Percentiles rank a stretch among this genome's conserved stretches.
Conservation (phyloP, 2,329 filamentous ascomycete species). For the Phaeosphaeria sp. region DNA sequence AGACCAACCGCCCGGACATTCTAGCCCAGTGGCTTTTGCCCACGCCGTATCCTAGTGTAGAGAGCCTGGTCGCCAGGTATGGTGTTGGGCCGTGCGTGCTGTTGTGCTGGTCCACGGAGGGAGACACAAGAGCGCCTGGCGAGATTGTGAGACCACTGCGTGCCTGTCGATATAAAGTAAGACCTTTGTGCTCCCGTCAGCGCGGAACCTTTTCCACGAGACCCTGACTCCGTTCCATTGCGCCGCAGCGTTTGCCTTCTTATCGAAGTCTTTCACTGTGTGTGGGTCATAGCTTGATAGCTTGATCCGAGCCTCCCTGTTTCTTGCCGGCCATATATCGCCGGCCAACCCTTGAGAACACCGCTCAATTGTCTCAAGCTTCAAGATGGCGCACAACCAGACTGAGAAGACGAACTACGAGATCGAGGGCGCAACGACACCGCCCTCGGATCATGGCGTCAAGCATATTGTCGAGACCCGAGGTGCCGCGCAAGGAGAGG, state of each 20-base stretch:
- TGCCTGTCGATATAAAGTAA: slow-evolving; percentile 33
- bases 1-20: slow-evolving; percentile 26
- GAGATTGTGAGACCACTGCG: slow-evolving; percentile 18
- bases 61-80: slow-evolving; percentile 13
- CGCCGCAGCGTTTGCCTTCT: slow-evolving; percentile 20
- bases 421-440: slow-evolving; percentile 18
- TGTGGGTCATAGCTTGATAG: slow-evolving; percentile 8
- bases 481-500: slow-evolving; percentile 51
- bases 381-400: slow-evolving; percentile 32
- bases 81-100: slow-evolving; percentile 18
- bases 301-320: slow-evolving; percentile 1
- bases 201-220: slow-evolving; percentile 9
- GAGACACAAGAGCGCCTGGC: slow-evolving; percentile 15
- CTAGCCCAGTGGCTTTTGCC: slow-evolving; percentile 18
- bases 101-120: slow-evolving; percentile 19
- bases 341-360: neutral
- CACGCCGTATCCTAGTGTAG: slow-evolving; percentile 24
- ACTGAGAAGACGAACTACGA: slow-evolving; percentile 37
- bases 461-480: slow-evolving; percentile 33
- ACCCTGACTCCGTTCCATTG: slow-evolving; percentile 22
- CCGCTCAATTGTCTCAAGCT: neutral
- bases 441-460: slow-evolving; percentile 26
- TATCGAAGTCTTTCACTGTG: slow-evolving; percentile 8
- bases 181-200: slow-evolving; percentile 24
- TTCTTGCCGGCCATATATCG: slow-evolving; percentile 1